phyloP scores from a whole-genome alignment of 73 alveolate genomes.

The Breviolum minutum region DNA sequence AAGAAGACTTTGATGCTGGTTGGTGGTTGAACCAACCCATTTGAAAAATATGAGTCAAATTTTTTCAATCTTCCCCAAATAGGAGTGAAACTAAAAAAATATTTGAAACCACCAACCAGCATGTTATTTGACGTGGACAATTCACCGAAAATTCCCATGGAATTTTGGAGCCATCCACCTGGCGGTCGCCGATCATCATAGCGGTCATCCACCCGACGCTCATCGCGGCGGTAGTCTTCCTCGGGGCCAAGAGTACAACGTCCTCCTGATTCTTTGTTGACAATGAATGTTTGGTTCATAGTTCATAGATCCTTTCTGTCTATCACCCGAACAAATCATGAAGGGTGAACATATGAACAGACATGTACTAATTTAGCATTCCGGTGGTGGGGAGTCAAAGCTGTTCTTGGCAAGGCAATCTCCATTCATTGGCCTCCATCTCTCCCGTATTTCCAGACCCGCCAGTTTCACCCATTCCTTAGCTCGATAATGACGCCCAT shows the following conservation, averaged over 20 bases:
- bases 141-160: neutral
- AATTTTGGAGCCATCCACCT: neutral
- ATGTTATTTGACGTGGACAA: no score
- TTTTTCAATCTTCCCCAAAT: neutral
- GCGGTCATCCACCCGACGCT: conserved; percentile 18
- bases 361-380: neutral
- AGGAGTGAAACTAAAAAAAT: no score
- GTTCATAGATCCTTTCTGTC: neutral
- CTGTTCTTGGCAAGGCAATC: neutral
- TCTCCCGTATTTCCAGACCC: neutral
- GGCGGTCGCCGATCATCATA: conserved; percentile 64
- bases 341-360: no score
- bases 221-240: conserved; percentile 75
- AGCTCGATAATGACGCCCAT: conserved; percentile 65
- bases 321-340: neutral
- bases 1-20: no score
- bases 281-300: neutral
- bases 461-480: neutral
- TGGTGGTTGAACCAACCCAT: no score
- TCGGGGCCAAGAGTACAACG: neutral
- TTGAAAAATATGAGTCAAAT: no score
- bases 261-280: neutral
- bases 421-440: neutral
- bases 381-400: neutral
- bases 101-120: no score